These are phyloP conservation scores for Metschnikowia picachoensis DNA, from an alignment of 805 yeast genomes.

Conservation along the genomic window DNA sequence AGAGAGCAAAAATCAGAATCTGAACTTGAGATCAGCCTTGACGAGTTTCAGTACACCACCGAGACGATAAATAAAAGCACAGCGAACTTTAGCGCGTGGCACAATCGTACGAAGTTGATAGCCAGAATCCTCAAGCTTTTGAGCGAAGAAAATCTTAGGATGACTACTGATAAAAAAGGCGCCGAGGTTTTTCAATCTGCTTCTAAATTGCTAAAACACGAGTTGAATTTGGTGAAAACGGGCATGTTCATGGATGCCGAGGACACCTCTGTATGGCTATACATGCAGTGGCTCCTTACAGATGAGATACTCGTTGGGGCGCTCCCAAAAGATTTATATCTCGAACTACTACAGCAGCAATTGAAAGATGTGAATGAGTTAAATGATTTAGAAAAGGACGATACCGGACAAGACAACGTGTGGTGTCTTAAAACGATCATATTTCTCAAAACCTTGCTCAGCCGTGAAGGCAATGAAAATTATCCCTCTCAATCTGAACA, in stretches of 20 bases:
- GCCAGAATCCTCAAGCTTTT: conserved; percentile 41
- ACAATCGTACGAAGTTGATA: conserved; percentile 72
- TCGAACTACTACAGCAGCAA: conserved; percentile 42
- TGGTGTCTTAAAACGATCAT: conserved; percentile 74
- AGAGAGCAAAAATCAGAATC: neutral
- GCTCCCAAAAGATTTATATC: conserved; percentile 26
- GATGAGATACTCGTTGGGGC: conserved; percentile 36
- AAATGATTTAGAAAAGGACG: conserved; percentile 69
- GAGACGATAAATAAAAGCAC: conserved; percentile 75
- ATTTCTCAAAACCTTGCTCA: conserved; percentile 36
- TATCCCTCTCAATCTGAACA: neutral
- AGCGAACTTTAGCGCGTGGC: conserved; percentile 96
- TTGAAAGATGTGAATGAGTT: conserved; percentile 53
- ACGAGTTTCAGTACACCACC: conserved; percentile 77
- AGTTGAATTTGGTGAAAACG: conserved; percentile 65
- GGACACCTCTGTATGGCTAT: conserved; percentile 92
- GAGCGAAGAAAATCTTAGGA: neutral
- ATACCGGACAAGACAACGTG: conserved; percentile 55
- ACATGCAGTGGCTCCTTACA: conserved; percentile 72
- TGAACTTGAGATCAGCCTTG: conserved; percentile 28
- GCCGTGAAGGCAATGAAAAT: conserved; percentile 5
- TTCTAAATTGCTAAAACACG: conserved; percentile 44
- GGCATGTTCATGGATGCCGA: conserved; percentile 93
- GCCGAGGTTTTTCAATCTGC: conserved; percentile 28
- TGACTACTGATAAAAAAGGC: conserved; percentile 1